These are phyloP conservation scores for Microsporum ferrugineum DNA, from an alignment of 2,329 filamentous ascomycete species.

Conservation along the genomic window DNA sequence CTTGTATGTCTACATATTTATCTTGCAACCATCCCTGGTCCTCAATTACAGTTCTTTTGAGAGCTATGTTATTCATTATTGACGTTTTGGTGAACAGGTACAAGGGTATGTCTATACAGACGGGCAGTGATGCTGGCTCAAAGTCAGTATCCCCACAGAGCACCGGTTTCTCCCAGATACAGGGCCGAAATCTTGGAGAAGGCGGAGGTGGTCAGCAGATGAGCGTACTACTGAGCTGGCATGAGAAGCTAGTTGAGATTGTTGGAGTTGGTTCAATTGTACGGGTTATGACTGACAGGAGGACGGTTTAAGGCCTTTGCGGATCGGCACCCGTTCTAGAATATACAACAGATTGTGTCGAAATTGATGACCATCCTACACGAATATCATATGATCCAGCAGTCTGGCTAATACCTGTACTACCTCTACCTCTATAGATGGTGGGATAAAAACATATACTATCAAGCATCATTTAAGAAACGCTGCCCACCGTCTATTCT, in stretches of 20 bases:
- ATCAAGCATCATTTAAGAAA: background rate
- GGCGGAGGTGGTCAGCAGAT: conserved; percentile 73
- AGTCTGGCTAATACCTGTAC: background rate
- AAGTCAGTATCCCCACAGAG: conserved; percentile 57
- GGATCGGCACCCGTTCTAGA: background rate
- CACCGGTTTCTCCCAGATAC: conserved; percentile 80
- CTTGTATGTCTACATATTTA: conserved; percentile 49
- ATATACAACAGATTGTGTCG: background rate
- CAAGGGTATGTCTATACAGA: conserved; percentile 64
- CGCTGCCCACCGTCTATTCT: background rate
- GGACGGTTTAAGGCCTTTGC: conserved; percentile 56
- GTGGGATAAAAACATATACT: background rate
- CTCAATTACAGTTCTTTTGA: conserved; percentile 7
- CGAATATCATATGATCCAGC: background rate
- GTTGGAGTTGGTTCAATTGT: conserved; percentile 86
- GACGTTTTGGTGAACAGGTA: conserved; percentile 45
- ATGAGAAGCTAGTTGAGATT: conserved; percentile 95
- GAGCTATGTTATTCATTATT: background rate
- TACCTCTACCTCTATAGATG: background rate
- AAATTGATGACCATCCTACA: background rate
- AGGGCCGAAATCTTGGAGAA: conserved; percentile 44
- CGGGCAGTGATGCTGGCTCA: conserved; percentile 31
- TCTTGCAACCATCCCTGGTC: background rate
- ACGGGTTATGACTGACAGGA: conserved; percentile 90
- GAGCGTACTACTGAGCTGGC: conserved; percentile 96